Evolutionary conservation across 306 rosid genomes (phyloP).

Genomic region (apple (Malus domestica)): ASM211411v1 NC_041803.1:5120001-5120500

Average conservation of each 20-base stretch:
- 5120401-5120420: background rate
- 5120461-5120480: conserved; percentile 67
- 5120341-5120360: conserved; percentile 79
- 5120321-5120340: conserved; percentile 80
- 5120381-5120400: background rate
- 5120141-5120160: conserved; percentile 59
- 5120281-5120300: conserved; percentile 55
- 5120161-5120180: conserved; percentile 61
- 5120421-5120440: background rate
- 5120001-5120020: background rate
- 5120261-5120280: conserved; percentile 51
- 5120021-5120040: background rate
- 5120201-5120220: conserved; percentile 87
- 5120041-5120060: background rate
- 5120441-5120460: conserved; percentile 67
- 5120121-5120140: conserved; percentile 54
- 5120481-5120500: conserved; percentile 77
- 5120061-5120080: background rate
- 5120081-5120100: background rate
- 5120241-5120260: conserved; percentile 71
- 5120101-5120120: background rate
- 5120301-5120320: conserved; percentile 33
- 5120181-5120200: conserved; percentile 65
- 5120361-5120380: conserved; percentile 19
- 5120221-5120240: conserved; percentile 84